Conservation (phyloP, 768 basidiomycete genomes). For the Mycena metata region DNA sequence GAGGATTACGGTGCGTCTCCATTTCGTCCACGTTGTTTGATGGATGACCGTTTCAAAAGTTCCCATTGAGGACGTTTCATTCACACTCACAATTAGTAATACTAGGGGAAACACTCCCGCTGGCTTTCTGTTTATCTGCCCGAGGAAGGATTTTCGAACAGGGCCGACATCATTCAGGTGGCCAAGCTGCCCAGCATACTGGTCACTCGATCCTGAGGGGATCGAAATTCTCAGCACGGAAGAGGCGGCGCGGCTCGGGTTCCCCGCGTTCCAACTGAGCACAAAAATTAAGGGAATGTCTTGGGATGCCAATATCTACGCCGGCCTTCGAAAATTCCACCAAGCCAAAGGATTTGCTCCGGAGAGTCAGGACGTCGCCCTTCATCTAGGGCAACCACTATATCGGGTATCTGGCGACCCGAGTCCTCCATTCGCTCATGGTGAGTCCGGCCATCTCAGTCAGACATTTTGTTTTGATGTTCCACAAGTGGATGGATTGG, state of each 20-base stretch:
- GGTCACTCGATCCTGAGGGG: too few species aligned
- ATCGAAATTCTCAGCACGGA: too few species aligned
- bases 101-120: not conserved
- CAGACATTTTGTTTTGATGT: too few species aligned
- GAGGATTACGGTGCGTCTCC: conserved; percentile 1
- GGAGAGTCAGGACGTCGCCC: conserved; percentile 18
- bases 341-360: conserved; percentile 23
- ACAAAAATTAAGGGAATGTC: too few species aligned
- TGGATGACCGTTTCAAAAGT: too few species aligned
- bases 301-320: too few species aligned
- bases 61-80: not conserved
- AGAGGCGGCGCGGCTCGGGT: too few species aligned
- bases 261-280: too few species aligned
- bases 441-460: not conserved
- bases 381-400: conserved; percentile 2
- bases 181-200: too few species aligned
- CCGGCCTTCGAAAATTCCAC: too few species aligned
- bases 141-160: not conserved
- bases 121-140: conserved; percentile 22
- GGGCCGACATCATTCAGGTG: conserved; percentile 1
- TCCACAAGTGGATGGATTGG: too few species aligned
- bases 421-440: not conserved
- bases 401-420: not conserved
- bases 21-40: not conserved
- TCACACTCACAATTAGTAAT: not conserved